Base-by-base conservation (phyloP, 108 stramenopile species). In the Poteriospumella lacustris region DNA sequence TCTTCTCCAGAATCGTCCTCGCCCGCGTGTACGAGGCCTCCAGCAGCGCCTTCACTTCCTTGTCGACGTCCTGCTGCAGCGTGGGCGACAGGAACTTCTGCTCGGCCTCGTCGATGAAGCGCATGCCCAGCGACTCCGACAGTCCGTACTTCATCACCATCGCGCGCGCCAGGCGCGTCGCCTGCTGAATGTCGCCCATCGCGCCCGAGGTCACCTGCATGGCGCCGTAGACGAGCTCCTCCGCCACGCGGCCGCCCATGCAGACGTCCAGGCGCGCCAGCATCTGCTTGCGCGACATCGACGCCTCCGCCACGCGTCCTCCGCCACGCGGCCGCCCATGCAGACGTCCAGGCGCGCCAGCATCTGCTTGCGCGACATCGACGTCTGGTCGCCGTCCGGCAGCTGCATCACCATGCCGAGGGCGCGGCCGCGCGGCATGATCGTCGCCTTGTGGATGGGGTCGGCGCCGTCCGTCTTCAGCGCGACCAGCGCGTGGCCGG, bases 141-240 rank as follows among this genome's bases (percentile, higher is more conserved):
- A 87, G 83, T 28, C 85, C 85, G 76, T 81, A 87, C 79, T 84
- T 77, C 9, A 82, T 80, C n/a, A 88, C 87, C 84, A 87, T 86
- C 3, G 58, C 82, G 44, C 79, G 47, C 0, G 87, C 88, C 28
- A 89, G 81, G 77, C 87, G 90, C 0, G 94, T 88, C 67, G 94
- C 96, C 73, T 96, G 93, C 79, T 95, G 90, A 64, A 99, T 88
- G 87, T 99, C 97, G 72, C 95, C 94, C 58, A 93, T 92, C 2
- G 97, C 96, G 70, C 97, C 97, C 39, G 94, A 95, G 1, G 96
- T 99, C 44, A 95, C 93, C 76, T 90, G 59, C 42, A 95, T 94
- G 60, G 93, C 89, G 40, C 97, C 96, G 82, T 90, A 96, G 42
- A 96, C 92, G 43, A 98, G 69, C 84, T 98, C 95, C 85, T 98